A percentile compares a stretch with the other conserved stretches of the same genome.
These are phyloP conservation scores for Madurella mycetomatis DNA, from an alignment of 2,329 filamentous ascomycete genomes.

Conservation along the genomic window DNA sequence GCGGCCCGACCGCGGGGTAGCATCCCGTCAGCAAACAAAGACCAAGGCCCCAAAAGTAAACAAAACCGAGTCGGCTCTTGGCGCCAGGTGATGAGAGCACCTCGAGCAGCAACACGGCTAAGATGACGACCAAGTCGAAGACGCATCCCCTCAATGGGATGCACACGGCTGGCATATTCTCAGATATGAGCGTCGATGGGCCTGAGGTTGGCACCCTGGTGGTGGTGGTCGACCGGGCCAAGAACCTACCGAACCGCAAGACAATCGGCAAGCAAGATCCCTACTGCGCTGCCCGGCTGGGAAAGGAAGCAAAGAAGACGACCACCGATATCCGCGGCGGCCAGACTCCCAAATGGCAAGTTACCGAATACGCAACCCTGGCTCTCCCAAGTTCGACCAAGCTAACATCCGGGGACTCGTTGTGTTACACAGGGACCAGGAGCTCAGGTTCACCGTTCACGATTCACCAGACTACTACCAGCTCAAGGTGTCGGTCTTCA, in stretches of 20 bases:
- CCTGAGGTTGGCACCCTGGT: conserved; percentile 92
- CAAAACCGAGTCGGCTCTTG: conserved; percentile 4
- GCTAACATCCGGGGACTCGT: conserved; percentile 8
- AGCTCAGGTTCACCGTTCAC: conserved; percentile 92
- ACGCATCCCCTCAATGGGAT: conserved; percentile 54
- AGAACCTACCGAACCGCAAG: conserved; percentile 94
- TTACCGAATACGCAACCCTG: conserved; percentile 10
- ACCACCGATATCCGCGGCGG: conserved; percentile 89
- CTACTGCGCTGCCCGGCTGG: conserved; percentile 88
- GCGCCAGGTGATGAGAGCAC: conserved; percentile 15
- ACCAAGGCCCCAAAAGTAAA: conserved; percentile 16
- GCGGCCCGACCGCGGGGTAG: not conserved
- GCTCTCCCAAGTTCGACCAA: not conserved
- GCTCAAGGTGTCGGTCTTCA: conserved; percentile 93
- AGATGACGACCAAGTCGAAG: conserved; percentile 53
- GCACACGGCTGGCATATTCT: conserved; percentile 89
- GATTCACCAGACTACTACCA: conserved; percentile 95
- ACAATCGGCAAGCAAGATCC: conserved; percentile 98
- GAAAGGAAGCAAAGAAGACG: conserved; percentile 97
- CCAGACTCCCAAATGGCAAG: conserved; percentile 92
- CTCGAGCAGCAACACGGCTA: conserved; percentile 17
- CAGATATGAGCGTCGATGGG: conserved; percentile 89
- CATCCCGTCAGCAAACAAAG: conserved; percentile 1
- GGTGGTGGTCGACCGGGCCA: conserved; percentile 85
- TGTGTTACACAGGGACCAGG: conserved; percentile 72